Conservation (phyloP, 257 asterid genomes). For the Leptodermis oblonga region DNA sequence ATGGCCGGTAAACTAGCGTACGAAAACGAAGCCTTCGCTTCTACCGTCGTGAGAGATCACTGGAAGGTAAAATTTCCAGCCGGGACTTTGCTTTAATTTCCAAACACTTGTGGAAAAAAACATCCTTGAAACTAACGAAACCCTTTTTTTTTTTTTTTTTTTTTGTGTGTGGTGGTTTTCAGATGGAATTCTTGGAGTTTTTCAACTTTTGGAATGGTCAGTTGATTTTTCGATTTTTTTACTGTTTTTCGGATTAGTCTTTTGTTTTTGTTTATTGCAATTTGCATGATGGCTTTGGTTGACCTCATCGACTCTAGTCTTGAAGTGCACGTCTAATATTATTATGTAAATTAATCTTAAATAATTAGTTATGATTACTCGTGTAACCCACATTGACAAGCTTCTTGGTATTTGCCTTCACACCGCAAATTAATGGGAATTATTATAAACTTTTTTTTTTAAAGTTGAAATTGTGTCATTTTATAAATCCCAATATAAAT, state of each 20-base stretch:
- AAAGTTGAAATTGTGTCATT: too few species aligned
- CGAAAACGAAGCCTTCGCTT: conserved; percentile 46
- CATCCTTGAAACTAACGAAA: neutral
- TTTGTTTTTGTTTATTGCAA: neutral
- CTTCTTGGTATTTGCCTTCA: neutral
- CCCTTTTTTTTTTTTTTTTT: neutral
- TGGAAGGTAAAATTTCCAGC: conserved; percentile 49
- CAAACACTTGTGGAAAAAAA: neutral
- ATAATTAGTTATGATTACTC: neutral
- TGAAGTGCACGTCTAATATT: neutral
- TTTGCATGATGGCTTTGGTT: neutral
- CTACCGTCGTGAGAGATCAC: conserved; percentile 28
- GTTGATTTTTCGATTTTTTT: neutral
- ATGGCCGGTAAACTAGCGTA: conserved; percentile 70
- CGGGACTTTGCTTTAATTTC: neutral
- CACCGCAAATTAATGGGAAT: neutral
- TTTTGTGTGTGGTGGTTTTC: conserved; percentile 10
- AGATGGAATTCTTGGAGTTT: conserved; percentile 61
- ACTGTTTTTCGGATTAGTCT: neutral
- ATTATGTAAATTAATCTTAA: neutral
- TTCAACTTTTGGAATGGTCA: conserved; percentile 61
- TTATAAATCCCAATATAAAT: too few species aligned
- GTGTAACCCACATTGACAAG: neutral
- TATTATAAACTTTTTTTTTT: too few species aligned
- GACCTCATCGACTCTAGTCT: neutral